Conservation (phyloP, 805 yeast species). For the Kuraishia cidri region DNA sequence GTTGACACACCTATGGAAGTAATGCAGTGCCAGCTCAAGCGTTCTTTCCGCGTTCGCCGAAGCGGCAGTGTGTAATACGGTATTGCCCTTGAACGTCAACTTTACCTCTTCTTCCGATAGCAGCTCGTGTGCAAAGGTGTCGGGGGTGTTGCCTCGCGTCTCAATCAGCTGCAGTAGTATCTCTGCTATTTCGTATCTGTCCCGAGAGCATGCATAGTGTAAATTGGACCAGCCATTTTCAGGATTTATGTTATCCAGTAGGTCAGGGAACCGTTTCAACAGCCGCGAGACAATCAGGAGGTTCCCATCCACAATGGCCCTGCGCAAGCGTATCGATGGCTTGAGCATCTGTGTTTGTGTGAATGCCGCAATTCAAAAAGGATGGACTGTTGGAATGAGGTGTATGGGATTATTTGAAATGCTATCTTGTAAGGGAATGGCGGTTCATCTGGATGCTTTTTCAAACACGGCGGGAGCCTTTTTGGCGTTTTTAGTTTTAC, state of each 20-base stretch:
- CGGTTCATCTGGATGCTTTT: no score
- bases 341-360: slow-evolving; percentile 34
- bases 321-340: slow-evolving; percentile 57
- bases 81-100: slow-evolving; percentile 43
- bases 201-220: slow-evolving; percentile 73
- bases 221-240: slow-evolving; percentile 74
- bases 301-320: slow-evolving; percentile 57
- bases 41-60: slow-evolving; percentile 48
- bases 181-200: slow-evolving; percentile 49
- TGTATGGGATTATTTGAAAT: no score
- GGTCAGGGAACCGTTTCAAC: slow-evolving; percentile 58
- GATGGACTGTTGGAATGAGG: no score
- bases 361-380: no score
- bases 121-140: slow-evolving; percentile 11
- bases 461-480: no score
- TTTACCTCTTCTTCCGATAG: slow-evolving; percentile 23
- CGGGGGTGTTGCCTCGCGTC: slow-evolving; percentile 4
- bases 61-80: slow-evolving; percentile 68
- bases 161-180: slow-evolving; percentile 11
- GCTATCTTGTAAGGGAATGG: no score
- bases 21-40: slow-evolving; percentile 62
- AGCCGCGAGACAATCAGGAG: slow-evolving; percentile 55
- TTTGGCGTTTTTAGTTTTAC: no score
- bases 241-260: slow-evolving; percentile 62
- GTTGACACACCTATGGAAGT: slow-evolving; percentile 46